A percentile compares a stretch with the other conserved stretches of the same genome.
Conservation (phyloP, 2,329 filamentous ascomycete genomes). For the Ascochyta koolunga region DNA sequence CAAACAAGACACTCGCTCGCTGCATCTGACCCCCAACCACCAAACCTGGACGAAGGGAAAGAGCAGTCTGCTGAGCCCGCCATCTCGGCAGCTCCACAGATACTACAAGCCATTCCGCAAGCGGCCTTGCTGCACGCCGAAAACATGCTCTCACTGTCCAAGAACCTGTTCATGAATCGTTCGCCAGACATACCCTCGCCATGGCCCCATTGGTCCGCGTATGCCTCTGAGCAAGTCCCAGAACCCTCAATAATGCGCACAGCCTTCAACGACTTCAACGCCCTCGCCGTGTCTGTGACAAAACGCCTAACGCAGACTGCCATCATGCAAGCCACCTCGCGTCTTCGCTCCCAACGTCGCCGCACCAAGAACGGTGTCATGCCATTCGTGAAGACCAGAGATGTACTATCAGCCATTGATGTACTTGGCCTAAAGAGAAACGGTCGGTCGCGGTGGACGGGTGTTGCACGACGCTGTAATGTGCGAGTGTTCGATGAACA, state of each 20-base stretch:
- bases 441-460: constrained; percentile 58
- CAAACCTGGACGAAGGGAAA: background rate
- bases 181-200: constrained; percentile 33
- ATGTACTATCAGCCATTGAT: constrained; percentile 62
- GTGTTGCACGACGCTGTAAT: constrained; percentile 58
- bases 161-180: constrained; percentile 46
- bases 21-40: background rate
- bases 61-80: background rate
- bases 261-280: constrained; percentile 76
- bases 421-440: constrained; percentile 59
- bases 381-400: constrained; percentile 51
- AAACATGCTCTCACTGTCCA: constrained; percentile 40
- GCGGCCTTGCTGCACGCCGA: constrained; percentile 38
- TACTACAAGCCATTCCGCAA: constrained; percentile 42
- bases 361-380: constrained; percentile 35
- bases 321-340: constrained; percentile 72
- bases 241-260: constrained; percentile 75
- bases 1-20: background rate
- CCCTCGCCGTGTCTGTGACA: constrained; percentile 70
- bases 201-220: constrained; percentile 43
- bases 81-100: constrained; percentile 2
- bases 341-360: constrained; percentile 61
- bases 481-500: constrained; percentile 54
- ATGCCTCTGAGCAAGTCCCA: constrained; percentile 28
- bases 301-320: constrained; percentile 72